A percentile compares a stretch with the other conserved stretches of the same genome.
phyloP scores from a whole-genome alignment of 1,284 basidiomycete species.

The Cryptococcus maquisensis region DNA sequence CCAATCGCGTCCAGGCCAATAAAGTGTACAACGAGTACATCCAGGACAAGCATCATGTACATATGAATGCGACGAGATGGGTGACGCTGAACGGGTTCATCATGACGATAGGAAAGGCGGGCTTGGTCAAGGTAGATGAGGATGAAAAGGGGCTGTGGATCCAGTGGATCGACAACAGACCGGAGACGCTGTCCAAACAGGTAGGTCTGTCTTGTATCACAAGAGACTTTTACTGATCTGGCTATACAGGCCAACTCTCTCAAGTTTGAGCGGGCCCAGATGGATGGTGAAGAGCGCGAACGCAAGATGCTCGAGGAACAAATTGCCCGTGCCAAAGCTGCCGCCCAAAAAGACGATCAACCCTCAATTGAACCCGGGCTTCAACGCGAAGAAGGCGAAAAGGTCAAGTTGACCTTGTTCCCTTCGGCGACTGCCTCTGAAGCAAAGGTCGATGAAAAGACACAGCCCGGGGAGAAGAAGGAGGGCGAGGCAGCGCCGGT shows the following conservation, averaged over 20 bases:
- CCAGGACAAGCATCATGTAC: constrained; percentile 86
- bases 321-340: constrained; percentile 70
- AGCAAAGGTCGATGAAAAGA: constrained; percentile 5
- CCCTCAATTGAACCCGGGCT: constrained; percentile 57
- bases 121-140: constrained; percentile 89
- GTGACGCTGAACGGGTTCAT: constrained; percentile 91
- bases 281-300: constrained; percentile 92
- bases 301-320: constrained; percentile 86
- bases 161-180: constrained; percentile 93
- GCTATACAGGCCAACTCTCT: constrained; percentile 67
- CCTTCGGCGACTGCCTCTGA: constrained; percentile 15
- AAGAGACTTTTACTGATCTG: neutral
- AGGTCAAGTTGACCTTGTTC: constrained; percentile 43
- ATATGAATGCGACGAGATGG: constrained; percentile 99
- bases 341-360: constrained; percentile 25
- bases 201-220: constrained; percentile 50
- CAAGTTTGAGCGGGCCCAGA: constrained; percentile 87
- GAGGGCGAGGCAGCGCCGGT: neutral
- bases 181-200: constrained; percentile 85
- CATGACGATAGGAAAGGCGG: constrained; percentile 82
- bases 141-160: constrained; percentile 98
- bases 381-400: constrained; percentile 61
- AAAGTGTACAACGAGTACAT: constrained; percentile 98
- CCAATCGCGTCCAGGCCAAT: constrained; percentile 89
- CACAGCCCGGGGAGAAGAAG: constrained; percentile 4